A percentile compares a stretch with the other conserved stretches of the same genome.
These are phyloP conservation scores for Cucurbita moschata DNA, from an alignment of 306 rosid species.

Conservation along the genomic window DNA sequence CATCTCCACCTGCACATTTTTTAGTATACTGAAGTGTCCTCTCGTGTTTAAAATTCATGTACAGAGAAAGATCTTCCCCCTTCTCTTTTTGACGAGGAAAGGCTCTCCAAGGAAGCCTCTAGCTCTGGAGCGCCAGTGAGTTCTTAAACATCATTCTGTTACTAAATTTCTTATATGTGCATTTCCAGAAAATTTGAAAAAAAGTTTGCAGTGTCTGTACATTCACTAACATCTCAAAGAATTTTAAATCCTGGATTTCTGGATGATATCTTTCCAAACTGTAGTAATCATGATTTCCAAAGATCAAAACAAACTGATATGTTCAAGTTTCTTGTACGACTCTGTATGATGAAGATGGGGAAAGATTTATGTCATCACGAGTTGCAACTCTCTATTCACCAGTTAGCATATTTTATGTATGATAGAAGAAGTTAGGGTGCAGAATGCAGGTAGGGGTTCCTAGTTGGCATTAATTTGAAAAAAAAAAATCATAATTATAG, in stretches of 20 bases:
- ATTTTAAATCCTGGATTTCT: neutral
- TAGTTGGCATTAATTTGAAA: neutral
- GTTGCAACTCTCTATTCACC: neutral
- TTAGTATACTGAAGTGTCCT: neutral
- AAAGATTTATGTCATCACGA: neutral
- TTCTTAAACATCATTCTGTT: neutral
- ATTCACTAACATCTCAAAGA: neutral
- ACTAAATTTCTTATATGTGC: neutral
- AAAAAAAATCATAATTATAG: neutral
- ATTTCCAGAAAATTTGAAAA: neutral
- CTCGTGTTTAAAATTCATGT: neutral
- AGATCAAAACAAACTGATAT: neutral
- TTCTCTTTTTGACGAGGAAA: slow-evolving; percentile 50
- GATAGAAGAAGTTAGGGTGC: neutral
- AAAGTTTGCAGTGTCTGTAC: neutral
- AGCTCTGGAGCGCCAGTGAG: slow-evolving; percentile 63
- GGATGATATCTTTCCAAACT: neutral
- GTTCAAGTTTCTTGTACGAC: neutral
- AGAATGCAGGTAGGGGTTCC: neutral
- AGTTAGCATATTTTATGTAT: neutral
- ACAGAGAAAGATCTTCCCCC: slow-evolving; percentile 87
- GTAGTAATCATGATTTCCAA: neutral
- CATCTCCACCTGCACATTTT: neutral
- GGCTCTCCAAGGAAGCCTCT: slow-evolving; percentile 45
- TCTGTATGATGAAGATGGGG: neutral